These are phyloP conservation scores for Vitis rotundifolia DNA, from an alignment of 164 flowering plant species.

Conservation along the genomic window DNA sequence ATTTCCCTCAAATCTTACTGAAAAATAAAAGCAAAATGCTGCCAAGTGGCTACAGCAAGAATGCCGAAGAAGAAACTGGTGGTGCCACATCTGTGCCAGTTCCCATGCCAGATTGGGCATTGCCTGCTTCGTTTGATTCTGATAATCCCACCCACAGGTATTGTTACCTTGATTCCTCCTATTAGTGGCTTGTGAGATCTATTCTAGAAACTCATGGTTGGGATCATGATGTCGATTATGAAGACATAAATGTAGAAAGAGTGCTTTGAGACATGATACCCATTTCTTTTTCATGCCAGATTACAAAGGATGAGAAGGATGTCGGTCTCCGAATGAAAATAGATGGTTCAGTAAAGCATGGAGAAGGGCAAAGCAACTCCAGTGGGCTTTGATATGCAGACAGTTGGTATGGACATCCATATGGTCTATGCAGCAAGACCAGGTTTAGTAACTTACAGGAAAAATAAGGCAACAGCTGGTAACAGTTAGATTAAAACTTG, in stretches of 20 bases:
- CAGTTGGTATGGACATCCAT: constrained; percentile 86
- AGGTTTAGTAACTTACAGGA: constrained; percentile 55
- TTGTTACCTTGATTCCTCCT: constrained; percentile 76
- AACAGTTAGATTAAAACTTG: constrained; percentile 81
- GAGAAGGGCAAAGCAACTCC: constrained; percentile 83
- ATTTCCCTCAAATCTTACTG: too few relatives aligned
- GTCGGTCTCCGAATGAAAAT: constrained; percentile 83
- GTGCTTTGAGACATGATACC: constrained; percentile 80
- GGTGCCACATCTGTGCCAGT: constrained; percentile 86
- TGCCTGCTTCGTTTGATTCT: constrained; percentile 94
- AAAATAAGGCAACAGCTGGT: constrained; percentile 82
- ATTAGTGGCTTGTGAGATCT: constrained; percentile 92
- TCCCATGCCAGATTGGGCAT: constrained; percentile 84
- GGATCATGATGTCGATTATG: constrained; percentile 99
- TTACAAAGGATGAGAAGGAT: constrained; percentile 93
- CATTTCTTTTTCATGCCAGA: constrained; percentile 78
- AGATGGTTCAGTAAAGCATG: constrained; percentile 80
- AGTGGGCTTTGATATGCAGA: constrained; percentile 86
- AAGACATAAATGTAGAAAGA: constrained; percentile 83
- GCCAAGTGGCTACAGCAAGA: constrained; percentile 57
- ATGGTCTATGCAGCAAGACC: constrained; percentile 81
- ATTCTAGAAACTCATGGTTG: constrained; percentile 91
- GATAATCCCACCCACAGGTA: constrained; percentile 94
- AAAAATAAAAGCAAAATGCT: not conserved
- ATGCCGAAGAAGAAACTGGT: constrained; percentile 67